Conservation (phyloP, 306 rosid genomes). For the Fragaria iinumae region DNA sequence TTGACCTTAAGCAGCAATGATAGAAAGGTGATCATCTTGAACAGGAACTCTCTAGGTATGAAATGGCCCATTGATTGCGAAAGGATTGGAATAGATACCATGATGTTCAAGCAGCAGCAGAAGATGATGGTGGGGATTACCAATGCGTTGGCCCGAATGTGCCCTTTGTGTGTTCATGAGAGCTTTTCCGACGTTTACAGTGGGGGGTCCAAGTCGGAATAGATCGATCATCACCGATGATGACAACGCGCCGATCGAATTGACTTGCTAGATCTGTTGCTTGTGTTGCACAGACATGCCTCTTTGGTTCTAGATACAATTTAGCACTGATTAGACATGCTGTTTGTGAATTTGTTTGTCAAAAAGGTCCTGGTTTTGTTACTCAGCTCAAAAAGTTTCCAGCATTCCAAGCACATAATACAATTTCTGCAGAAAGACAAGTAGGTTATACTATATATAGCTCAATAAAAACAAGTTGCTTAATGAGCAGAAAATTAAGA, state of each 20-base stretch:
- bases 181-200: slow-evolving; percentile 21
- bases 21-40: slow-evolving; percentile 31
- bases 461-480: not conserved
- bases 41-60: slow-evolving; percentile 46
- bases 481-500: not conserved
- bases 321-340: slow-evolving; percentile 26
- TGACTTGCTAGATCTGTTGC: slow-evolving; percentile 49
- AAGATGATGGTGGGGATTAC: slow-evolving; percentile 38
- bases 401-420: not conserved
- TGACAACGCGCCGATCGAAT: slow-evolving; percentile 39
- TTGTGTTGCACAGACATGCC: slow-evolving; percentile 46
- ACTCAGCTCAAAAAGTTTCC: not conserved
- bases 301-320: slow-evolving; percentile 28
- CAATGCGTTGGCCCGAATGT: slow-evolving; percentile 34
- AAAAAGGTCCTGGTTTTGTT: slow-evolving; percentile 38
- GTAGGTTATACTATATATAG: not conserved
- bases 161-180: slow-evolving; percentile 26
- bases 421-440: not conserved
- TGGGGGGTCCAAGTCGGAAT: slow-evolving; percentile 58
- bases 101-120: slow-evolving; percentile 16
- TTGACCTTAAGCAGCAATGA: slow-evolving; percentile 15
- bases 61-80: slow-evolving; percentile 42
- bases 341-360: slow-evolving; percentile 37
- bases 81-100: slow-evolving; percentile 25
- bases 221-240: slow-evolving; percentile 20